A percentile compares a stretch with the other conserved stretches of the same genome.
These are phyloP conservation scores for Coelastrella sp. DNA, from an alignment of 139 green algal species.

Conservation along the genomic window DNA sequence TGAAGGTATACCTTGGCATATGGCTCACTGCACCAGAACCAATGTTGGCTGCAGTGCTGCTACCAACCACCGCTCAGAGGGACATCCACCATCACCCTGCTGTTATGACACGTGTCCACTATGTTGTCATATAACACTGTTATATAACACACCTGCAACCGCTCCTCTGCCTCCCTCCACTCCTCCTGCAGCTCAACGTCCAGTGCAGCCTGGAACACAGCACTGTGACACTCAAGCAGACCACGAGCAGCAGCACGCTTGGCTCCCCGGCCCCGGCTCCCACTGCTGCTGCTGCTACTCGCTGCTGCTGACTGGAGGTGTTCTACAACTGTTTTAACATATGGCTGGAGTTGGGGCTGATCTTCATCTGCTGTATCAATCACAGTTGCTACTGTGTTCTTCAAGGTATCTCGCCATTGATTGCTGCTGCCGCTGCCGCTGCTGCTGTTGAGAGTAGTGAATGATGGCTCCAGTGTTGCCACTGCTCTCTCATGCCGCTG, in stretches of 20 bases:
- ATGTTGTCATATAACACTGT: not conserved
- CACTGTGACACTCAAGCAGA: conserved; percentile 48
- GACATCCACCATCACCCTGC: not conserved
- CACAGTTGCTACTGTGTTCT: not conserved
- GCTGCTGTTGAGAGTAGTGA: not conserved
- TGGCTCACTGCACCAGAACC: no score
- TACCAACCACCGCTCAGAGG: no score
- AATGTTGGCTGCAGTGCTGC: no score
- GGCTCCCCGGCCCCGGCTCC: conserved; percentile 49
- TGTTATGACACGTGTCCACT: not conserved
- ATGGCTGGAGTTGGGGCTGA: not conserved
- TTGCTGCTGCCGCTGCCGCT: conserved; percentile 25
- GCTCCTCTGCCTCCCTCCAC: conserved; percentile 32
- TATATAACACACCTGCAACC: conserved; percentile 29
- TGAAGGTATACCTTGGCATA: no score
- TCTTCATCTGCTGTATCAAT: not conserved
- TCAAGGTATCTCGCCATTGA: not conserved
- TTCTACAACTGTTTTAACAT: not conserved
- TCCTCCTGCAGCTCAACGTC: conserved; percentile 60
- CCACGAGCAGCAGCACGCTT: conserved; percentile 39
- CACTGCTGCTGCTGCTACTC: conserved; percentile 53
- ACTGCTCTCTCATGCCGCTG: conserved; percentile 27
- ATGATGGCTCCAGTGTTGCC: not conserved
- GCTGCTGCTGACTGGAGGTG: not conserved
- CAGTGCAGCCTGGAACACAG: conserved; percentile 50